Percentiles rank a stretch among this genome's conserved stretches.
phyloP scores from a whole-genome alignment of 345 rosid genomes.

The Angophora floribunda region DNA sequence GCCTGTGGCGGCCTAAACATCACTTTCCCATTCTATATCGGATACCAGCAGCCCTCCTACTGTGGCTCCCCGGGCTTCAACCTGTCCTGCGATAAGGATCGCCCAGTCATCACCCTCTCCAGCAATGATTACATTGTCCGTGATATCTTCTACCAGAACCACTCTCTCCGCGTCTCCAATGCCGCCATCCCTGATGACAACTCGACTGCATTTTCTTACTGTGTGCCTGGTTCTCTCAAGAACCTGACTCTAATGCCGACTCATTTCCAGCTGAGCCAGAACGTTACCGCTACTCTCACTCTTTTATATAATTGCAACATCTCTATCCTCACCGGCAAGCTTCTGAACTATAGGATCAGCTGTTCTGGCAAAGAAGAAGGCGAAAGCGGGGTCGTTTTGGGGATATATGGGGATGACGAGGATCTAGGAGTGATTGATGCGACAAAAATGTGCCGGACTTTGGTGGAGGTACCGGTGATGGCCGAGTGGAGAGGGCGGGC shows the following conservation, averaged over 20 bases:
- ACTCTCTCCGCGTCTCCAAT: constrained; percentile 23
- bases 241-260: constrained; percentile 10
- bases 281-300: neutral
- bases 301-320: constrained; percentile 16
- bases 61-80: constrained; percentile 41
- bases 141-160: constrained; percentile 12
- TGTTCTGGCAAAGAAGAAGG: neutral
- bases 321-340: neutral
- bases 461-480: constrained; percentile 10
- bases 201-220: neutral
- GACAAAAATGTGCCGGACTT: neutral
- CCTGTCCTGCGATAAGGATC: constrained; percentile 16
- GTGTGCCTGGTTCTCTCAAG: neutral
- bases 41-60: neutral
- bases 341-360: neutral
- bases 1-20: constrained; percentile 16
- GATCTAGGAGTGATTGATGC: constrained; percentile 8
- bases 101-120: constrained; percentile 11
- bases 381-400: neutral
- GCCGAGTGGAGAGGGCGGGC: neutral
- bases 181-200: neutral
- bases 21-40: constrained; percentile 27
- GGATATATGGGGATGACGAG: constrained; percentile 1
- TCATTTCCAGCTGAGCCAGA: neutral
- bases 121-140: constrained; percentile 2